Evolutionary conservation across 2,329 filamentous ascomycete species (phyloP), one percentile per base, ranked within the genome.

Genomic region (Ophiostoma sp.): DNA sequence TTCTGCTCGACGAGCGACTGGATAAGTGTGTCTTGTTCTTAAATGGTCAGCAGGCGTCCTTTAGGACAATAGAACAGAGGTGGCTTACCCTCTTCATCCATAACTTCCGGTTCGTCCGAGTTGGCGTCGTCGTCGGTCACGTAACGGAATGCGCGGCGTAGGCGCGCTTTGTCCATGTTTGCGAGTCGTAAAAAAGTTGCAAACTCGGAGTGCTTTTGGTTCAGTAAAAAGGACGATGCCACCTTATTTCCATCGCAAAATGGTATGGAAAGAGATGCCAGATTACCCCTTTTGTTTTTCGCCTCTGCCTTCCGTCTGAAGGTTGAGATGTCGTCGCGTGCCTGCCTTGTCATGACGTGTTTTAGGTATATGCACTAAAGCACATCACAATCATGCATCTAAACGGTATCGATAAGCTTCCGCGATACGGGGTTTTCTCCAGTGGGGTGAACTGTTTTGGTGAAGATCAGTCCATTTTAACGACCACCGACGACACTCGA

Each of bases 111-210:
- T 39, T 85, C 82, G 80, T 87, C 85, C 48, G 87, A 85, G 71
- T 81, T 80, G 76, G 85, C 84, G 73, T 86, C 85, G 78, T 86
- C 85, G 78, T 92, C 89, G 73, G 84, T 82, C 4, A 92, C 92
- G 82, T 95, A 96, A 75, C 87, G 88, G 82, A 97, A 96, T 9
- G 92, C 91, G 78, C 88, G 91, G 78, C 94, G 91, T 61, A 96
- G 84, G 75, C 92, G 90, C 70, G 92, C 84, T 55, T 84, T 78
- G 59, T 74, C 75, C 76, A 77, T 77, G 2, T 31, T 78, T 22
- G 11, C 45, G 19, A 36, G 2, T 36, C 17, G 3, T 12, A 6
- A 3, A 52, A 52, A 36, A 15, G 19, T 36, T 22, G 8, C 19
- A 22, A 9, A 1, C 22, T 25, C 19, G 12, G 45, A 8, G 17